Evolutionary conservation across 2,329 filamentous ascomycete species (phyloP), one percentile per base, ranked within the genome.

Genomic region (Teratosphaeriaceae sp.): DNA sequence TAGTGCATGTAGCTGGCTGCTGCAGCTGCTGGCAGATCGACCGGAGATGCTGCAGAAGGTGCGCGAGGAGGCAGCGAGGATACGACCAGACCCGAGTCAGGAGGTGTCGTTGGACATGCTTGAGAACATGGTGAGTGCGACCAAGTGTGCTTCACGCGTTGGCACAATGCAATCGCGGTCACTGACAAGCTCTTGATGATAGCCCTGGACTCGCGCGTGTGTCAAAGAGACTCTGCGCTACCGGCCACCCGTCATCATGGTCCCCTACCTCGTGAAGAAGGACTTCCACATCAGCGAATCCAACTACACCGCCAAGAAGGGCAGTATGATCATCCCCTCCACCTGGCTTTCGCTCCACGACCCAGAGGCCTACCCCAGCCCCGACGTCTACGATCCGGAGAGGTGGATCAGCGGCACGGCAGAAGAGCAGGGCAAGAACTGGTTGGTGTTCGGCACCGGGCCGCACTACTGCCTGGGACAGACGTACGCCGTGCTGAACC

Each of bases 401-500:
- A 80, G 90, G 57, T 97, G 92, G 79, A 90, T 90, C 65, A 79
- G 77, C 2, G 92, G 90, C 46, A 85, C 89, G 56, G 92, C 90
- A 11, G 89, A 95, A 66, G 80, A 84, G 65, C 84, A 90, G 54
- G 84, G 82, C 62, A 97, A 96, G 82, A 98, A 97, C 74, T 97
- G 83, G 74, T 76, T 98, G 40, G 89, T 97, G 15, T 97, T 98
- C 57, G 92, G 92, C 58, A 89, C 86, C 15, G 92, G 92, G 6
- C 87, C 92, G 56, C 92, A 97, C 70, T 95, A 97, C 73, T 98
- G 92, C 66, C 75, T 97, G 26, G 92, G 90, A 40, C 90, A 97
- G 71, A 82, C 82, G 34, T 98, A 96, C 60, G 92, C 88, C 7
- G 82, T 87, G 65, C 74, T 88, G 48, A 95, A 95, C 67, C 71